Conservation (phyloP, 139 green algal genomes). For the Chlamydomonas sp. region DNA sequence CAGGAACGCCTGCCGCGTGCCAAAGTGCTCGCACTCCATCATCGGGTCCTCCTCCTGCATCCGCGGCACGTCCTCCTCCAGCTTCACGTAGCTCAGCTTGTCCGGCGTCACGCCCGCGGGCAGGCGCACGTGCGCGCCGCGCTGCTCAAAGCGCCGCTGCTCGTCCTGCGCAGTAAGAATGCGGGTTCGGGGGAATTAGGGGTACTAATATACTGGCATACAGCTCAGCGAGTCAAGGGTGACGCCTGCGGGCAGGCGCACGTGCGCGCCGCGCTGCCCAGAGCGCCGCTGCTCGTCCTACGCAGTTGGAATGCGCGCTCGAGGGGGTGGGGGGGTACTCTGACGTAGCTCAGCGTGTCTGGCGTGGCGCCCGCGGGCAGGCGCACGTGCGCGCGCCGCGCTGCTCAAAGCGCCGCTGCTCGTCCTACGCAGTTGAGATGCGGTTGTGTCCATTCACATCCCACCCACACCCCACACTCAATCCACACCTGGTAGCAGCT, state of each 20-base stretch:
- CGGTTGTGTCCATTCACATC: too few relatives aligned
- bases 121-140: constrained; percentile 25
- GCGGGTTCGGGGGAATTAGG: too few relatives aligned
- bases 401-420: constrained; percentile 23
- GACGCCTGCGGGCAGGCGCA: constrained; percentile 34
- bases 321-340: too few relatives aligned
- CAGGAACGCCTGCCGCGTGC: constrained; percentile 71
- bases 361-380: constrained; percentile 28
- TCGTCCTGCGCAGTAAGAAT: too few relatives aligned
- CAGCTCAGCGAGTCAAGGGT: constrained; percentile 20
- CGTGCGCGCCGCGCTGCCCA: constrained; percentile 3
- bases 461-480: too few relatives aligned
- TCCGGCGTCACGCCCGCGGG: constrained; percentile 25
- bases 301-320: too few relatives aligned
- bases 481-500: too few relatives aligned
- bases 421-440: too few relatives aligned
- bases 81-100: too few relatives aligned
- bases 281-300: constrained; percentile 16
- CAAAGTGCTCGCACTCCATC: constrained; percentile 90
- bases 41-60: constrained; percentile 52
- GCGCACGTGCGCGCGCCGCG: constrained; percentile 16
- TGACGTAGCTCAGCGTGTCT: too few relatives aligned
- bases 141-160: constrained; percentile 16
- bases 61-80: too few relatives aligned
- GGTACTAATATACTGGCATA: too few relatives aligned